phyloP scores from a whole-genome alignment of 352 stramenopile species.

The Phytopythium chamaehyphon region DNA sequence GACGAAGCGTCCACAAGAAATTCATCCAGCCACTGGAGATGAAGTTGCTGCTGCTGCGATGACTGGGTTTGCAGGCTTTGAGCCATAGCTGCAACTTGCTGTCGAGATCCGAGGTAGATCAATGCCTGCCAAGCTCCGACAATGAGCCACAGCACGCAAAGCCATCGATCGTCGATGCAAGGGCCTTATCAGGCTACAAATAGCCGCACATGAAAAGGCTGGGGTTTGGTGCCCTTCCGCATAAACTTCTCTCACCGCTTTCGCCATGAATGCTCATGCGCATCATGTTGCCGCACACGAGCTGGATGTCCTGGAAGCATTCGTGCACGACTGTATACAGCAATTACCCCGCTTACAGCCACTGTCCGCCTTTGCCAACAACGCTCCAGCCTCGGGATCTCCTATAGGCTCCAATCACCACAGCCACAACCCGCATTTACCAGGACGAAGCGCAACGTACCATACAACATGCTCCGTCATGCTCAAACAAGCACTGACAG shows the following conservation, averaged over 20 bases:
- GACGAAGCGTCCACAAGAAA: slow-evolving; percentile 1
- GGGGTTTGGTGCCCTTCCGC: too few species aligned
- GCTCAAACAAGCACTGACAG: slow-evolving; percentile 40
- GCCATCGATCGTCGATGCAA: background rate
- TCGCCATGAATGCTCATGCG: slow-evolving; percentile 1
- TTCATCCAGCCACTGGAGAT: slow-evolving; percentile 6
- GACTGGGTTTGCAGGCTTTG: background rate
- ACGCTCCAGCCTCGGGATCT: background rate
- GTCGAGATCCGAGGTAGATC: too few species aligned
- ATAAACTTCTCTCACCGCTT: too few species aligned
- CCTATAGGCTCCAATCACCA: background rate
- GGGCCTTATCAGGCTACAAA: slow-evolving; percentile 1
- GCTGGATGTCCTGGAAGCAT: slow-evolving; percentile 46
- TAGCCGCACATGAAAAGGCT: too few species aligned
- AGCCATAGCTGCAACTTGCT: background rate
- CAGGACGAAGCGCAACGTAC: slow-evolving; percentile 35
- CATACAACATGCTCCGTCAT: slow-evolving; percentile 48
- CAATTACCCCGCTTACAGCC: slow-evolving; percentile 37
- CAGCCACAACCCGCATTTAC: slow-evolving; percentile 18
- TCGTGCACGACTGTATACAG: slow-evolving; percentile 46
- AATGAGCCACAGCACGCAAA: too few species aligned
- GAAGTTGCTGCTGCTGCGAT: background rate
- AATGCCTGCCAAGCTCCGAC: too few species aligned
- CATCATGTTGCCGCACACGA: slow-evolving; percentile 5
- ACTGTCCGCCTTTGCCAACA: slow-evolving; percentile 2